A percentile compares a stretch with the other conserved stretches of the same genome.
Conservation (phyloP, 208 protist species). For the Trypanosoma grayi region DNA sequence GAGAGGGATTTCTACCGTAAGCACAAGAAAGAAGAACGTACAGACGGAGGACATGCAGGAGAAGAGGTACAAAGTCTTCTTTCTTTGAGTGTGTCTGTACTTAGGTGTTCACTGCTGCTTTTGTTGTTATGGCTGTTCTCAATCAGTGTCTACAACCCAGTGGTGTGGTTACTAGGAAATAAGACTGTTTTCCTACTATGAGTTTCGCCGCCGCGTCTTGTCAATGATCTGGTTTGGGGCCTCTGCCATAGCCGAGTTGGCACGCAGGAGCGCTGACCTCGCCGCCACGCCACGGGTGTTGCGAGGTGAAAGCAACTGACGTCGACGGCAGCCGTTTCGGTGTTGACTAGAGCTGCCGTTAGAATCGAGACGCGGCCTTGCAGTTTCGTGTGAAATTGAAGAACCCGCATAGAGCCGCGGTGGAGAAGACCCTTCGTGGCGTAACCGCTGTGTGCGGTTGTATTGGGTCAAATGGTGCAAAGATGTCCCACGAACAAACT, state of each 20-base stretch:
- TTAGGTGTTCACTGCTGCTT: no score
- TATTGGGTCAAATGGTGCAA: neutral
- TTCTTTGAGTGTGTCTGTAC: no score
- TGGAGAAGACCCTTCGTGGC: neutral
- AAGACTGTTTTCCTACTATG: neutral
- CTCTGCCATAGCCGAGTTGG: neutral
- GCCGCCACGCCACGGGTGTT: neutral
- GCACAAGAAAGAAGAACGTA: slow-evolving; percentile 5
- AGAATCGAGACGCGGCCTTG: neutral
- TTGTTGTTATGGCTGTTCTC: no score
- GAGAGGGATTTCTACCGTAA: no score
- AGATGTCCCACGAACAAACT: neutral
- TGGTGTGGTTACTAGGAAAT: no score
- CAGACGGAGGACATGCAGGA: no score
- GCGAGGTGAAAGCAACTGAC: neutral
- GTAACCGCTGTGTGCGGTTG: neutral
- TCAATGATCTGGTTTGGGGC: slow-evolving; percentile 4
- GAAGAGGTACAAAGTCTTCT: neutral
- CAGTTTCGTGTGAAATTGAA: neutral
- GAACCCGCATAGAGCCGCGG: neutral
- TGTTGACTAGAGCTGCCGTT: neutral
- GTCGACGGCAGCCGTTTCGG: neutral
- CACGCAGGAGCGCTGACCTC: neutral
- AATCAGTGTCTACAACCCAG: no score
- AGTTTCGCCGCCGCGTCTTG: neutral